Percentiles rank a stretch among this genome's conserved stretches.
phyloP scores from a whole-genome alignment of 2,329 filamentous ascomycete species.

The Pseudocercospora cruenta region DNA sequence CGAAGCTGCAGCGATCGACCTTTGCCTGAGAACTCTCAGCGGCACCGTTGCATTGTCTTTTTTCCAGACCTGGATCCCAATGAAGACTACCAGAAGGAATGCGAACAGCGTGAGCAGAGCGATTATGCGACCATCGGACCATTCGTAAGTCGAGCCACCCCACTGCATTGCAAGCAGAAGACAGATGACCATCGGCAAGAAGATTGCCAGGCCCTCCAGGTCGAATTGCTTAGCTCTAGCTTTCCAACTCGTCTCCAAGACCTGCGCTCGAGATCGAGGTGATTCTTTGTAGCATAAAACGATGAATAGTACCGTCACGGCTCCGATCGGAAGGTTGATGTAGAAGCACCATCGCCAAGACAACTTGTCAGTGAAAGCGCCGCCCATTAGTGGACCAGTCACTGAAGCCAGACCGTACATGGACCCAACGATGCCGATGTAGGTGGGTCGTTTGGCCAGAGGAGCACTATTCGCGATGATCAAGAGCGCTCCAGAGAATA shows the following conservation, averaged over 20 bases:
- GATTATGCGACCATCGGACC: constrained; percentile 48
- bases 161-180: constrained; percentile 54
- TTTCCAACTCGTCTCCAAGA: constrained; percentile 30
- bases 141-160: constrained; percentile 50
- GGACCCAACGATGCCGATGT: constrained; percentile 38
- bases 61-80: constrained; percentile 47
- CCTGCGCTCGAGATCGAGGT: constrained; percentile 33
- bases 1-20: constrained; percentile 46
- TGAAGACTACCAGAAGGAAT: constrained; percentile 49
- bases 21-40: constrained; percentile 47
- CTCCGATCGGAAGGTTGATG: constrained; percentile 14
- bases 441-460: constrained; percentile 39
- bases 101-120: constrained; percentile 49
- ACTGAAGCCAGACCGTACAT: constrained; percentile 49
- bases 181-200: constrained; percentile 43
- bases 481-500: constrained; percentile 47
- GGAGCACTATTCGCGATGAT: constrained; percentile 25
- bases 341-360: constrained; percentile 34
- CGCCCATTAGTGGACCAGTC: constrained; percentile 52
- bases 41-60: constrained; percentile 50
- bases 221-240: constrained; percentile 49
- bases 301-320: constrained; percentile 34
- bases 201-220: constrained; percentile 44
- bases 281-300: constrained; percentile 41
- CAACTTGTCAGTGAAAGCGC: constrained; percentile 41